Base-by-base conservation (phyloP, 2,329 filamentous ascomycete species). In the Pezicula rhizophila region DNA sequence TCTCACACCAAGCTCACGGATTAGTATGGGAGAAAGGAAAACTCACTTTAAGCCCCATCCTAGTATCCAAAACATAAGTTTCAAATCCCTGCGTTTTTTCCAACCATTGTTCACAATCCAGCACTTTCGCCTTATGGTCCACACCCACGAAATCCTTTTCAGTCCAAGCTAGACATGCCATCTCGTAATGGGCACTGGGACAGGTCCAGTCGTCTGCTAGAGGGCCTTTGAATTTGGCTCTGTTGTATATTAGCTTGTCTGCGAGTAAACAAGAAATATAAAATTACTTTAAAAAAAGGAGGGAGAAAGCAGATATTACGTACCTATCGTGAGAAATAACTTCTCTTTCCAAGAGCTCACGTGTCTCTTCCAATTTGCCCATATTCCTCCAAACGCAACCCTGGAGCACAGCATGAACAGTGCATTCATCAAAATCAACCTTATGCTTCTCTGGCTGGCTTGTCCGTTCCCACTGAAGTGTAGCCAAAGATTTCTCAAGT, bases 161-260 rank as follows among this genome's bases (percentile, higher is more conserved):
- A 49, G 78, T 75, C 91, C 92, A 99, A 1, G 84, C 72, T 47
- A 88, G 80, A 7, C 87, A 89, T 0, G 83, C 90, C 72, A 93
- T 80, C 68, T 99, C 93, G 66, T 96, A 96, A 56, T 89, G 76
- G 1, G 87, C 89, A 1, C 84, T 80, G 0, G 92, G 88, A 6
- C 78, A 72, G 8, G 81, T 74, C 71, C 87, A 91, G 59, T 86
- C 83, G 50, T 91, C 86, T 49, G 76, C 81, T 2, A 77, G 72
- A 0, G 71, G 59, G 2, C 83, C 84, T 54, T 78, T 83, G 64
- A 83, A 82, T 11, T 67, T 60, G 1, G 66, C 56, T 42, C 79
- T 82, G 44, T 18, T 10, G 15, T n/a, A 44, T 20, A 15, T 52
- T 35, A 48, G 46, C 58, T 44, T 59, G 4, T 31, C 28, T 10